phyloP scores from a whole-genome alignment of 495 filamentous ascomycete species.

The Penicillium crystallinum region DNA sequence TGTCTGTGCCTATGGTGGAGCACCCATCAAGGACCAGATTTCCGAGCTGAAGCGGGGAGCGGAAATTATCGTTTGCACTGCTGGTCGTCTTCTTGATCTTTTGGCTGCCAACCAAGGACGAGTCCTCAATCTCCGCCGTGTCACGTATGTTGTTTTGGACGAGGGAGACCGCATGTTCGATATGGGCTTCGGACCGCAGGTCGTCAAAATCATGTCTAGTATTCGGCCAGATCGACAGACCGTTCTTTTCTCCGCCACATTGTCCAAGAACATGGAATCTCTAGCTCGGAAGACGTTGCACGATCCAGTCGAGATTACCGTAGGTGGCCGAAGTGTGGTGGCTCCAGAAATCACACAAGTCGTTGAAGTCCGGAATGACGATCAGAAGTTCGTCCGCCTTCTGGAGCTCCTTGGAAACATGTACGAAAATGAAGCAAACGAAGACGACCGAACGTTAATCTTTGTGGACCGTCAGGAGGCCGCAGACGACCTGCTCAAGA shows the following conservation, averaged over 20 bases:
- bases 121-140: conserved; percentile 82
- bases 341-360: conserved; percentile 93
- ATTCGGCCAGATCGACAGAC: conserved; percentile 89
- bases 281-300: conserved; percentile 83
- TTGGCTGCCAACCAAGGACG: conserved; percentile 87
- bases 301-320: conserved; percentile 83
- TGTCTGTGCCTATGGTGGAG: conserved; percentile 93
- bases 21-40: conserved; percentile 97
- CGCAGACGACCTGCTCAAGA: conserved; percentile 76
- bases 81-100: conserved; percentile 95
- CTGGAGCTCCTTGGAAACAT: conserved; percentile 83
- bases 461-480: conserved; percentile 96
- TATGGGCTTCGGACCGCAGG: conserved; percentile 98
- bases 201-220: conserved; percentile 92
- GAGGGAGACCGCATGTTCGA: conserved; percentile 99
- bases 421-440: conserved; percentile 68
- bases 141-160: conserved; percentile 91
- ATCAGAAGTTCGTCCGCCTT: conserved; percentile 77
- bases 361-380: conserved; percentile 80
- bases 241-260: conserved; percentile 93
- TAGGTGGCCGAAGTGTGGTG: conserved; percentile 87
- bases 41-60: conserved; percentile 91
- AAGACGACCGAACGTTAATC: conserved; percentile 82
- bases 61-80: conserved; percentile 92
- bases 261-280: conserved; percentile 89